Conservation (phyloP, 805 yeast genomes). For the Yamadazyma akitaensis region DNA sequence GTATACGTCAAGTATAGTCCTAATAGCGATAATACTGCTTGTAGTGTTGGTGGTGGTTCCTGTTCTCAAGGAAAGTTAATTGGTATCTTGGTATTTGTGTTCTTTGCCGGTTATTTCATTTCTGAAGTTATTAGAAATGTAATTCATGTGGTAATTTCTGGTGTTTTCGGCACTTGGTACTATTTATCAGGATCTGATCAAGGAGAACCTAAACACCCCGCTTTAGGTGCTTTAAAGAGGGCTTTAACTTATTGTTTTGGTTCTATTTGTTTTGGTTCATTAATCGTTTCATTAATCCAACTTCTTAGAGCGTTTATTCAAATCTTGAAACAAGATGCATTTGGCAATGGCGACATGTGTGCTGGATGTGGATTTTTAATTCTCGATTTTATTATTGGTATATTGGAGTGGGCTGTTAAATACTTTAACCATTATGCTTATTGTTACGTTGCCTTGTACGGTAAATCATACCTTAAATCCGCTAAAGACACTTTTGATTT, state of each 20-base stretch:
- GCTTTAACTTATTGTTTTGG: conserved; percentile 87
- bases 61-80: conserved; percentile 59
- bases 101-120: conserved; percentile 80
- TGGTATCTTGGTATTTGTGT: conserved; percentile 67
- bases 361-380: conserved; percentile 52
- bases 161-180: conserved; percentile 90
- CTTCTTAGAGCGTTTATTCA: conserved; percentile 55
- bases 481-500: conserved; percentile 82
- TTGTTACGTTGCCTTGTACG: conserved; percentile 83
- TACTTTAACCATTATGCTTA: conserved; percentile 91
- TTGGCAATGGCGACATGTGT: conserved; percentile 49
- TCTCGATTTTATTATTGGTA: conserved; percentile 56
- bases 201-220: conserved; percentile 77
- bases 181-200: conserved; percentile 72
- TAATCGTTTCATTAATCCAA: conserved; percentile 70
- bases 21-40: conserved; percentile 47
- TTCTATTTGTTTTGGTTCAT: conserved; percentile 81
- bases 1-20: conserved; percentile 77
- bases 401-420: conserved; percentile 74
- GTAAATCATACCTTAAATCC: conserved; percentile 68
- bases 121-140: conserved; percentile 80
- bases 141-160: conserved; percentile 77
- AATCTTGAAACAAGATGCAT: conserved; percentile 50
- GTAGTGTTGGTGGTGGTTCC: conserved; percentile 49
- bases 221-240: conserved; percentile 73